Base-by-base conservation (phyloP, 2,329 filamentous ascomycete species). In the Pseudophaeomoniella oleicola region DNA sequence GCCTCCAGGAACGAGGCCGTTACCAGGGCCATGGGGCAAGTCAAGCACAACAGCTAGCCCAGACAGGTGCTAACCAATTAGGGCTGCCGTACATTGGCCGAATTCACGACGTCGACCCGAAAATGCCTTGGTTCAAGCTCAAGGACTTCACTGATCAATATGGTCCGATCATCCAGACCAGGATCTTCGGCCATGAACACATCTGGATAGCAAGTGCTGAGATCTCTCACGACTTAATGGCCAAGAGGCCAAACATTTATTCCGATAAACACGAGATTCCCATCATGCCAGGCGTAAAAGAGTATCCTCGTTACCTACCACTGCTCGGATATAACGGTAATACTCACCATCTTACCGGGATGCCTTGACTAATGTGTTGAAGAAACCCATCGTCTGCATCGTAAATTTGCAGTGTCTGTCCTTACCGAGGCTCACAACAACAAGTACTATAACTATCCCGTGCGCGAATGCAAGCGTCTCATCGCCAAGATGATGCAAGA, bases 141-240 rank as follows among this genome's bases (percentile, higher is more conserved):
- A 45, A 44, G 37, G 45, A 46, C 33, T 48, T 49, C 33, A 41
- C 39, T 31, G 46, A 49, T 35, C 19, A 41, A 11, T 49, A 48
- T 27, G 39, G 39, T 30, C 45, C 45, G 9, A 45, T 49, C 18
- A 36, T 49, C 38, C n/a, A 48, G 37, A 39, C 45, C 37, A 48
- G 46, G 27, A 48, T 50, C 40, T 47, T 47, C 30, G 46, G 46
- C 41, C 46, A 50, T 36, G 47, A 48, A 44, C 47, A 49, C 19
- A 44, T 49, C 34, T 49, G 47, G 47, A 37, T 49, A 19, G 47
- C 45, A 19, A 39, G 46, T 33, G 14, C 35, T 3, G 32, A 47
- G n/a, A 43, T 50, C 31, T 46, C 46, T 30, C 44, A 48, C 17
- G 47, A 50, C 15, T 37, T 50, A 30, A 36, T 50, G 30, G 46